Percentiles rank a stretch among this genome's conserved stretches.
These are phyloP conservation scores for Teratosphaeria viscida DNA, from an alignment of 2,329 filamentous ascomycete species.

Conservation along the genomic window DNA sequence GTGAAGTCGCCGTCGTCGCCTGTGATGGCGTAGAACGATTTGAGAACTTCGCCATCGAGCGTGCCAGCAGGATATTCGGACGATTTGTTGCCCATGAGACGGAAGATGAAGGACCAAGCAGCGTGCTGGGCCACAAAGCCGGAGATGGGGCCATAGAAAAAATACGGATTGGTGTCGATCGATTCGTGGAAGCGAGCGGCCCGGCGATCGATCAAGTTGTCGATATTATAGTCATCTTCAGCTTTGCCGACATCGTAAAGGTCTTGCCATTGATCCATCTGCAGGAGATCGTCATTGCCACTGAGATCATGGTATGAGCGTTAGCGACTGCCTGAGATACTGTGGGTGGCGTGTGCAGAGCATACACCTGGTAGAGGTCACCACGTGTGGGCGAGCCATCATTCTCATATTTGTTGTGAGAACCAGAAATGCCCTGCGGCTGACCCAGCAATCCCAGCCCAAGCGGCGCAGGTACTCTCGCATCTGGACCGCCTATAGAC, in stretches of 20 bases:
- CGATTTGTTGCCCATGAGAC: constrained; percentile 24
- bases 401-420: constrained; percentile 25
- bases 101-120: constrained; percentile 13
- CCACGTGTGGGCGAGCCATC: constrained; percentile 23
- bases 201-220: not conserved
- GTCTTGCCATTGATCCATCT: not conserved
- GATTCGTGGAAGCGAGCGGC: constrained; percentile 5
- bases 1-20: constrained; percentile 19
- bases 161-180: constrained; percentile 15
- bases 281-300: not conserved
- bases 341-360: not conserved
- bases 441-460: not conserved
- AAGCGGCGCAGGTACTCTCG: not conserved
- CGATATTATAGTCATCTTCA: not conserved
- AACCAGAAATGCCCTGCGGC: constrained; percentile 15
- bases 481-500: constrained; percentile 17
- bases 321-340: not conserved
- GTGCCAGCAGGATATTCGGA: constrained; percentile 21
- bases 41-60: constrained; percentile 21
- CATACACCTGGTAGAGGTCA: constrained; percentile 18
- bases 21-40: constrained; percentile 25
- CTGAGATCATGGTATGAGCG: not conserved
- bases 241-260: not conserved
- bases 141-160: constrained; percentile 6
- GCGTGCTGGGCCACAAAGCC: constrained; percentile 5